These are phyloP conservation scores for Musa schizocarpa DNA, from an alignment of 176 grass and related monocot genomes.

Conservation along the genomic window DNA sequence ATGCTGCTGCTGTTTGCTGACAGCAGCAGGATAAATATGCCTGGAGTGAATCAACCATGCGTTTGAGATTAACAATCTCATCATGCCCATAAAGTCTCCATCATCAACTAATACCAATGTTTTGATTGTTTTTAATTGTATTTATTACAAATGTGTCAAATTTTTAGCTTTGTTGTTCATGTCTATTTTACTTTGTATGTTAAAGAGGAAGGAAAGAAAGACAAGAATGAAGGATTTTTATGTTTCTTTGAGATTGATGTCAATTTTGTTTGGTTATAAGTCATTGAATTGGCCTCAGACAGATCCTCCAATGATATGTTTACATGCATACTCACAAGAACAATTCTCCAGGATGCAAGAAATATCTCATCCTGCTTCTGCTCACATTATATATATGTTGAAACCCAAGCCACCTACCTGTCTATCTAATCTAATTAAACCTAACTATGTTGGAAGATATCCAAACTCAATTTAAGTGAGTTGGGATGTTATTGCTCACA, in stretches of 20 bases:
- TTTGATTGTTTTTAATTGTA: slow-evolving; percentile 19
- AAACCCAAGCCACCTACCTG: too few species aligned
- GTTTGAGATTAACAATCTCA: slow-evolving; percentile 19
- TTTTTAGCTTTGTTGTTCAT: slow-evolving; percentile 24
- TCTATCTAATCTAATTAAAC: too few species aligned
- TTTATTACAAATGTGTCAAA: not conserved
- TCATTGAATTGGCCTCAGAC: too few species aligned
- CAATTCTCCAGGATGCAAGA: too few species aligned
- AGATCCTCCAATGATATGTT: too few species aligned
- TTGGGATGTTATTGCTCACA: not conserved
- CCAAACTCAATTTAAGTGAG: not conserved
- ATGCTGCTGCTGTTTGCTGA: slow-evolving; percentile 14
- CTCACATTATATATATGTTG: too few species aligned
- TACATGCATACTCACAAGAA: too few species aligned
- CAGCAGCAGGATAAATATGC: slow-evolving; percentile 33
- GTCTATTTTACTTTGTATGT: not conserved
- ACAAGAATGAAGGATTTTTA: not conserved
- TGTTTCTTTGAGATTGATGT: not conserved
- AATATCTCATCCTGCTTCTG: too few species aligned
- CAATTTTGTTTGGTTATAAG: too few species aligned
- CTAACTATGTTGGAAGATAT: too few species aligned
- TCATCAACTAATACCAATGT: slow-evolving; percentile 1
- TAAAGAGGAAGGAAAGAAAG: not conserved
- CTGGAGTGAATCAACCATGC: slow-evolving; percentile 19
- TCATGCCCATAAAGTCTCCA: slow-evolving; percentile 6